Evolutionary conservation across 257 asterid genomes (phyloP).

Genomic region (Apocynum venetum): DNA sequence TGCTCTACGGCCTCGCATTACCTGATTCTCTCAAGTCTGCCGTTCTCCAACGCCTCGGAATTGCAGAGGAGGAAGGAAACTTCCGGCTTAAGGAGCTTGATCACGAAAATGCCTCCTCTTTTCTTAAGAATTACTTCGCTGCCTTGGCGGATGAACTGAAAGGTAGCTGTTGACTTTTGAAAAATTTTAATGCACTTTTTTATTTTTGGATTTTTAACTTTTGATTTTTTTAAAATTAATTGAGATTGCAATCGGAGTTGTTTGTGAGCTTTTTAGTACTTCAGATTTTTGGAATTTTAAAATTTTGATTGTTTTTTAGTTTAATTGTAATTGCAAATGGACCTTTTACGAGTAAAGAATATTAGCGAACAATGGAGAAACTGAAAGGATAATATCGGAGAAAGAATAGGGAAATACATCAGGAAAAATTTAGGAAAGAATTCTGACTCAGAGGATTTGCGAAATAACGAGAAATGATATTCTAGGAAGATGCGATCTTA

Average conservation of each 20-base stretch:
- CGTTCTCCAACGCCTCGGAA: slow-evolving; percentile 36
- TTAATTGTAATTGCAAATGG: background rate
- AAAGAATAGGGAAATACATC: no score
- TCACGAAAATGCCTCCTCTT: slow-evolving; percentile 32
- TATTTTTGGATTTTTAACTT: background rate
- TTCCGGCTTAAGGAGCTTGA: slow-evolving; percentile 35
- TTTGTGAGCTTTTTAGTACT: background rate
- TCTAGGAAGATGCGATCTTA: background rate
- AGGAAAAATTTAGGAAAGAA: no score
- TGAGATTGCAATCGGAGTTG: background rate
- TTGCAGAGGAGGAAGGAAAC: slow-evolving; percentile 22
- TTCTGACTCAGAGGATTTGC: no score
- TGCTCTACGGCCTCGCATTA: slow-evolving; percentile 38
- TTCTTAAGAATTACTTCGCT: slow-evolving; percentile 33
- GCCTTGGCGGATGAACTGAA: slow-evolving; percentile 44
- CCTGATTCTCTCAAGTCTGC: slow-evolving; percentile 39
- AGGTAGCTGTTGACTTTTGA: slow-evolving; percentile 41
- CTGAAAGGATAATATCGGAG: background rate
- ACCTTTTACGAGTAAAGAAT: background rate
- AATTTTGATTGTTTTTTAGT: no score
- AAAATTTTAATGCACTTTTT: slow-evolving; percentile 5
- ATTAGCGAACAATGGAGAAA: no score
- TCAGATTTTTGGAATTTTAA: background rate
- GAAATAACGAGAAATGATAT: background rate
- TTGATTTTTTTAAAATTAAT: background rate